phyloP scores from a whole-genome alignment of 169 alveolate genomes.

The Prorocentrum cordatum region DNA sequence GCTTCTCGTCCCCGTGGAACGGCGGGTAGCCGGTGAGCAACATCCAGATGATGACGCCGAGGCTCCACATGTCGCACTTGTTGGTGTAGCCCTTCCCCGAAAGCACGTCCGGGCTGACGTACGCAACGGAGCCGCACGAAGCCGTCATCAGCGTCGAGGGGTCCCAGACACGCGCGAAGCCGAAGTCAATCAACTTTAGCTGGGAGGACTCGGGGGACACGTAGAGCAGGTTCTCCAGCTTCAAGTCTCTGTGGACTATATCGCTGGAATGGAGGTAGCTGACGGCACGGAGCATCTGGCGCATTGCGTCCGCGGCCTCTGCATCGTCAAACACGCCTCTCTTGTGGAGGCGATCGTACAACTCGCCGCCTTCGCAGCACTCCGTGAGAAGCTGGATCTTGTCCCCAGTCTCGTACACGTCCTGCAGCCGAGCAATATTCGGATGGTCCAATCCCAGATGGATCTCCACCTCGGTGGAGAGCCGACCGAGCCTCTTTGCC shows the following conservation, averaged over 20 bases:
- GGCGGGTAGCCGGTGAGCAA: background rate
- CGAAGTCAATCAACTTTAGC: slow-evolving; percentile 78
- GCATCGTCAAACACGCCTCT: background rate
- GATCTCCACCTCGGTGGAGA: background rate
- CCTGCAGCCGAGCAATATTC: background rate
- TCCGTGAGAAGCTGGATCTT: background rate
- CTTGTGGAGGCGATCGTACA: background rate
- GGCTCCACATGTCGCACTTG: slow-evolving; percentile 78
- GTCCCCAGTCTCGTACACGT: background rate
- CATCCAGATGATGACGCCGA: slow-evolving; percentile 76
- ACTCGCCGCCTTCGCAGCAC: background rate
- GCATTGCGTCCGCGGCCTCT: background rate
- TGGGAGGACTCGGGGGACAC: slow-evolving; percentile 70
- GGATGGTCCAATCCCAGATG: background rate
- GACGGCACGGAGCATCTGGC: slow-evolving; percentile 76
- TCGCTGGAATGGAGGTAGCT: slow-evolving; percentile 74
- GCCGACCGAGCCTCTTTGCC: too few species aligned
- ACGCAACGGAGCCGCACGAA: slow-evolving; percentile 69
- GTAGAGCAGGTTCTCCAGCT: slow-evolving; percentile 79
- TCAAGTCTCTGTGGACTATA: slow-evolving; percentile 74
- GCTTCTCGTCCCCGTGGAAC: background rate
- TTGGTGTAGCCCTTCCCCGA: slow-evolving; percentile 72
- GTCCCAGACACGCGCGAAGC: slow-evolving; percentile 39
- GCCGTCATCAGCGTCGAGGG: slow-evolving; percentile 51
- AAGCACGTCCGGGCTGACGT: slow-evolving; percentile 80